phyloP scores from a whole-genome alignment of 108 stramenopile genomes.

The Aurantiochytrium sp. region DNA sequence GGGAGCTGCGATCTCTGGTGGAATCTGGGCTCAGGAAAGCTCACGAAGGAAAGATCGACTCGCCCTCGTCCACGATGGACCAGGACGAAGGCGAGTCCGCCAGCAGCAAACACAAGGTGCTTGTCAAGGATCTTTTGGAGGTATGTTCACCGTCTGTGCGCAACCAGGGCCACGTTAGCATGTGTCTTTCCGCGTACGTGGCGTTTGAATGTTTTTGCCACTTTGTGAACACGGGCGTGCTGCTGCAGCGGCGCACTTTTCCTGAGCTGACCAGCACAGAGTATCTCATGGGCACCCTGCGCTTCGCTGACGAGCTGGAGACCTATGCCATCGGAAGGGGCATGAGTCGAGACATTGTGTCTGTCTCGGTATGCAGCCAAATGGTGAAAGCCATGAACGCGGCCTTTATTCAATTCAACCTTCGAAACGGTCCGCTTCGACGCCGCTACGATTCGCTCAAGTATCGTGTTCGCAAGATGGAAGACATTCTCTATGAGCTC shows the following conservation, averaged over 20 bases:
- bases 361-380: neutral
- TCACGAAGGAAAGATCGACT: neutral
- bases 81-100: neutral
- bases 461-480: slow-evolving; percentile 60
- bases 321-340: neutral
- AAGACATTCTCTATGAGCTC: slow-evolving; percentile 73
- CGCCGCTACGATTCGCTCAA: slow-evolving; percentile 40
- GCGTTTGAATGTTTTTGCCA: neutral
- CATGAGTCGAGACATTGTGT: neutral
- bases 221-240: neutral
- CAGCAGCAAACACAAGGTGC: neutral
- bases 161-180: neutral
- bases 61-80: too few relatives aligned
- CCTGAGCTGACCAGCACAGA: neutral
- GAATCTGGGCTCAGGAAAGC: neutral
- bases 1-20: neutral
- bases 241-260: neutral
- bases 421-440: neutral
- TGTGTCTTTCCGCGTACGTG: neutral
- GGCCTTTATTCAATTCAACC: neutral
- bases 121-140: neutral
- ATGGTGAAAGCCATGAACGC: neutral
- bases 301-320: neutral
- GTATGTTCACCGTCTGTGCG: neutral
- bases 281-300: neutral